These are phyloP conservation scores for Blastocystis sp. DNA, from an alignment of 352 stramenopile species.

Conservation along the genomic window DNA sequence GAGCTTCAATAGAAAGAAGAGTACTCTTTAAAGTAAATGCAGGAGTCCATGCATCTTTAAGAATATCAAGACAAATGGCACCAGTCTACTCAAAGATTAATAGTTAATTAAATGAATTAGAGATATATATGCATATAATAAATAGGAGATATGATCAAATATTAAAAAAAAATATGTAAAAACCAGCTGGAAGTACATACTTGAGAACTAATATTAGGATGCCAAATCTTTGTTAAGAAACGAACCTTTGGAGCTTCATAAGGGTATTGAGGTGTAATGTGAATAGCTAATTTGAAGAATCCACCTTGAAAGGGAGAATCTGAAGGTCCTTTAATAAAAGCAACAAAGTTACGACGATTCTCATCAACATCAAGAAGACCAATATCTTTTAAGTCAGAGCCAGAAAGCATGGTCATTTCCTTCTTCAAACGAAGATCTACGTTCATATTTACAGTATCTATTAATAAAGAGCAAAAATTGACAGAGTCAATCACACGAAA, in stretches of 20 bases:
- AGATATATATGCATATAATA: too few species aligned
- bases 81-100: constrained; percentile 63
- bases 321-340: constrained; percentile 53
- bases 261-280: constrained; percentile 58
- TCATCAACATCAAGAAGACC: background rate
- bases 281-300: constrained; percentile 59
- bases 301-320: constrained; percentile 60
- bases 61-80: constrained; percentile 66
- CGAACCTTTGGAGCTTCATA: constrained; percentile 58
- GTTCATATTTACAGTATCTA: too few species aligned
- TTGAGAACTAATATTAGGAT: constrained; percentile 60
- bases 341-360: constrained; percentile 26
- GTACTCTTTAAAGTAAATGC: constrained; percentile 67
- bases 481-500: too few species aligned
- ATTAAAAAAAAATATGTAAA: too few species aligned
- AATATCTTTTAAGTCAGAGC: too few species aligned
- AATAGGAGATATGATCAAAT: too few species aligned
- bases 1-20: constrained; percentile 60
- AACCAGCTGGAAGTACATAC: background rate
- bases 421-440: too few species aligned
- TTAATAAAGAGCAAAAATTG: too few species aligned
- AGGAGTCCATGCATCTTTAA: constrained; percentile 69
- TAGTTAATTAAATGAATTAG: too few species aligned
- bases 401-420: too few species aligned
- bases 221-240: constrained; percentile 69